Evolutionary conservation across 306 rosid genomes (phyloP), one percentile per base, ranked within the genome.

Genomic region (Cicer judaicum): DNA sequence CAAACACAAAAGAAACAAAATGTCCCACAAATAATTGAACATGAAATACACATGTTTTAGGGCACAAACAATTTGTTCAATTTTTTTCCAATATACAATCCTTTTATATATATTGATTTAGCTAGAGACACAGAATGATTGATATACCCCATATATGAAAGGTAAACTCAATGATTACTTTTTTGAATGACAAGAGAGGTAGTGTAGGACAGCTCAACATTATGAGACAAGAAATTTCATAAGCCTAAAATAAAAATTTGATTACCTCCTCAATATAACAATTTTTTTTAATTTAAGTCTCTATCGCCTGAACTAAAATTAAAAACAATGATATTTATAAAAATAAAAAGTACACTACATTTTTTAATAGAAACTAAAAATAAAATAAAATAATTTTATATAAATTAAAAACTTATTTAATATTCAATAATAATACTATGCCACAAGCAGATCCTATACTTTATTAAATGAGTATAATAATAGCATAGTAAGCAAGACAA

Each of bases 51-150:
- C 39, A 54, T 67, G 21, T 13, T 24, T 61, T 38, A 78, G 53
- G 73, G 73, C 67, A 77, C 70, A 72, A 65, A 39, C 12, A 74
- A 71, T 8, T 38, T 29, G 57, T 57, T 72, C 47, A 72, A n/a
- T n/a, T 16, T 16, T 40, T 13, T 29, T 29, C 34, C 34, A 29
- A 29, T 29, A 29, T 29, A 3, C 49, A 44, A 56, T 18, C 19
- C 8, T 21, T 21, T 21, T 21, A 12, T 15, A n/a, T 38, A 5
- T 5, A 52, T 16, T 55, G 16, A 69, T 9, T 44, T 56, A 12
- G 18, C 16, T 41, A 52, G 60, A 80, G 55, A 80, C 78, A 76
- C 14, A 21, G 65, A 14, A 65, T 42, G 36, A 75, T 53, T 70
- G 34, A 63, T 63, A 63, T 63, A 34, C 54, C 34, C 65, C 61